Conservation (phyloP, 805 yeast species). For the Grigorovia yakushimaensis region DNA sequence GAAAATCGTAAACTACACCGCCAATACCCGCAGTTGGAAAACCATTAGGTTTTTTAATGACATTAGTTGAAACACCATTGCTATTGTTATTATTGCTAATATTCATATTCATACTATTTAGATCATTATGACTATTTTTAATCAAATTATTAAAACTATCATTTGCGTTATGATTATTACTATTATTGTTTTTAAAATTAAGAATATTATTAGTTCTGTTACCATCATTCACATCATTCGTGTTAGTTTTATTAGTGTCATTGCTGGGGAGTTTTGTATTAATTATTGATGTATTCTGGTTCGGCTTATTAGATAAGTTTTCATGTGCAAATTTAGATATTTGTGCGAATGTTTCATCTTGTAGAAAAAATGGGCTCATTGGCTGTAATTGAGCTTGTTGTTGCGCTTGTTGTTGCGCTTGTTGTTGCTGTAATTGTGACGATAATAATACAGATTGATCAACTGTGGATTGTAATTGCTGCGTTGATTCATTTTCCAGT, state of each 20-base stretch:
- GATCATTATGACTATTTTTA: slow-evolving; percentile 16
- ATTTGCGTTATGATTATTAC: not conserved
- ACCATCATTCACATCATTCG: slow-evolving; percentile 6
- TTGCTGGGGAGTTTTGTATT: too few species aligned
- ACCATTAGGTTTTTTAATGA: not conserved
- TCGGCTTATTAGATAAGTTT: slow-evolving; percentile 6
- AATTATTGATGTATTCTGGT: too few species aligned
- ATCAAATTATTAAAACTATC: slow-evolving; percentile 4
- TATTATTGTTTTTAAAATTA: slow-evolving; percentile 6
- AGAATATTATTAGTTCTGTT: slow-evolving; percentile 1
- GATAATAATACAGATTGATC: slow-evolving; percentile 6
- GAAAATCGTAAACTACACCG: slow-evolving; percentile 26
- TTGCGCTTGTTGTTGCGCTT: slow-evolving; percentile 5
- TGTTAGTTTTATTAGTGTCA: not conserved
- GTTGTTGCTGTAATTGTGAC: slow-evolving; percentile 14
- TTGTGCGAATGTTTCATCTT: slow-evolving; percentile 10
- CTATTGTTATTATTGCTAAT: slow-evolving; percentile 4
- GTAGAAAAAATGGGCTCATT: slow-evolving; percentile 4
- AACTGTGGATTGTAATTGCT: slow-evolving; percentile 5
- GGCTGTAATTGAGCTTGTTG: not conserved
- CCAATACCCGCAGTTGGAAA: slow-evolving; percentile 25
- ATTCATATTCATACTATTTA: slow-evolving; percentile 15
- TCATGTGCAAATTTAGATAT: slow-evolving; percentile 10
- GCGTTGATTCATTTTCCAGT: slow-evolving; percentile 7
- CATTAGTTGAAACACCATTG: not conserved